A percentile compares a stretch with the other conserved stretches of the same genome.
Evolutionary conservation across 2,329 filamentous ascomycete species (phyloP).

Genomic region (Helminthosporium solani): DNA sequence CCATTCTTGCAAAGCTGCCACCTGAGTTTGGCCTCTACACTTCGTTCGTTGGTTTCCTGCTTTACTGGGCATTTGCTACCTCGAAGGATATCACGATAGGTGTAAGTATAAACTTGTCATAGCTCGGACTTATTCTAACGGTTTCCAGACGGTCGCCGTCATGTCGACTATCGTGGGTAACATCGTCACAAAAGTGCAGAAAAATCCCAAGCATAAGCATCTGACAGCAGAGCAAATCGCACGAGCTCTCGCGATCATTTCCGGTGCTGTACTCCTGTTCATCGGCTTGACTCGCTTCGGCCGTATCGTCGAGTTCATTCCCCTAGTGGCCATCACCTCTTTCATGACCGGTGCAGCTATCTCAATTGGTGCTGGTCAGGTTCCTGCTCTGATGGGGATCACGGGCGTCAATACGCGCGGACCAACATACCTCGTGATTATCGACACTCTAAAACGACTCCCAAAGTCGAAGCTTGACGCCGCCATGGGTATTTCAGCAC

Average conservation of each 20-base stretch:
- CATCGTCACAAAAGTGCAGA: conserved; percentile 65
- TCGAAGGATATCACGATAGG: conserved; percentile 99
- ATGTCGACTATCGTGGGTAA: conserved; percentile 89
- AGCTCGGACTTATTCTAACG: background rate
- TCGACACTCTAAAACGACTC: conserved; percentile 78
- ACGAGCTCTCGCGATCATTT: conserved; percentile 74
- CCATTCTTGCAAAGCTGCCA: conserved; percentile 74
- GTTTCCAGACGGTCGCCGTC: conserved; percentile 77
- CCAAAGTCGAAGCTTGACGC: conserved; percentile 71
- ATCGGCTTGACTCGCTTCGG: conserved; percentile 80
- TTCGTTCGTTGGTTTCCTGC: conserved; percentile 90
- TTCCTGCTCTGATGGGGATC: conserved; percentile 80
- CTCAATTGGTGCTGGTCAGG: conserved; percentile 81
- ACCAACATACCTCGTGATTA: conserved; percentile 79
- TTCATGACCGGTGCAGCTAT: conserved; percentile 98
- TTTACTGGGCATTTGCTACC: conserved; percentile 98
- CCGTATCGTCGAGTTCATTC: conserved; percentile 93
- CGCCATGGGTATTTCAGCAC: conserved; percentile 79
- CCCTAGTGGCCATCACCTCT: conserved; percentile 83
- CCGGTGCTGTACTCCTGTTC: conserved; percentile 74
- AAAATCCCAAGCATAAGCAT: conserved; percentile 54
- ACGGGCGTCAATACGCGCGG: conserved; percentile 71
- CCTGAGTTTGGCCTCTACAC: conserved; percentile 88
- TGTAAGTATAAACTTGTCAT: conserved; percentile 53
- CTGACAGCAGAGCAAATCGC: conserved; percentile 60